phyloP scores from a whole-genome alignment of 1,139 yeast genomes.

The Suhomyces bribrorum region DNA sequence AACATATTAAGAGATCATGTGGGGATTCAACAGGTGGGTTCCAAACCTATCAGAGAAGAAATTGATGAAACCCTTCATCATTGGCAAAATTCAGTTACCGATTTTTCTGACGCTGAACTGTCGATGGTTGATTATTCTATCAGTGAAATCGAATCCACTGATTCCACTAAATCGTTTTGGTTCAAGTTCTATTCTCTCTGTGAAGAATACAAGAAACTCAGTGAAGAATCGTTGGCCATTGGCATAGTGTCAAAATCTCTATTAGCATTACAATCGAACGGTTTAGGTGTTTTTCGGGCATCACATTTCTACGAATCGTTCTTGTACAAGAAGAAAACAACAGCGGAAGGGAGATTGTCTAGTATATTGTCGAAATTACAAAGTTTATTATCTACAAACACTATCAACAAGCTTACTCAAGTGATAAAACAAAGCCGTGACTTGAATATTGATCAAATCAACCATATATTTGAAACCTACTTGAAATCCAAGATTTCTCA shows the following conservation, averaged over 20 bases:
- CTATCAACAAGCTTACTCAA: slow-evolving; percentile 25
- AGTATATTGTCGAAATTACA: slow-evolving; percentile 25
- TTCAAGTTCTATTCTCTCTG: slow-evolving; percentile 61
- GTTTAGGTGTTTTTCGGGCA: slow-evolving; percentile 34
- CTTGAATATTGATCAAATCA: slow-evolving; percentile 20
- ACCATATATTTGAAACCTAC: slow-evolving; percentile 24
- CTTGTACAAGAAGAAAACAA: slow-evolving; percentile 12
- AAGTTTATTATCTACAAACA: slow-evolving; percentile 27
- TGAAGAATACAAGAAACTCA: slow-evolving; percentile 61
- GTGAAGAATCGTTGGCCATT: slow-evolving; percentile 50
- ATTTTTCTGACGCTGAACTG: slow-evolving; percentile 3
- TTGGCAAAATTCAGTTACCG: slow-evolving; percentile 5
- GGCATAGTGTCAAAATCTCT: slow-evolving; percentile 11
- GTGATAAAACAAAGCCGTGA: slow-evolving; percentile 14
- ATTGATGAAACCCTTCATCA: slow-evolving; percentile 26
- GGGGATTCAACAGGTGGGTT: slow-evolving; percentile 13
- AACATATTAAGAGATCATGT: slow-evolving; percentile 33
- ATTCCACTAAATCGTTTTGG: slow-evolving; percentile 37
- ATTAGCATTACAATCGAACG: slow-evolving; percentile 34
- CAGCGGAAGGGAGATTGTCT: slow-evolving; percentile 23
- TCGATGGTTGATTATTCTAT: slow-evolving; percentile 5
- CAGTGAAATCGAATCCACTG: neutral
- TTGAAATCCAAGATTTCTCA: slow-evolving; percentile 28
- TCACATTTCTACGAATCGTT: slow-evolving; percentile 37
- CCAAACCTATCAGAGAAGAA: slow-evolving; percentile 19